Conservation (phyloP, 73 alveolate genomes). For the Effrenium voratum region DNA sequence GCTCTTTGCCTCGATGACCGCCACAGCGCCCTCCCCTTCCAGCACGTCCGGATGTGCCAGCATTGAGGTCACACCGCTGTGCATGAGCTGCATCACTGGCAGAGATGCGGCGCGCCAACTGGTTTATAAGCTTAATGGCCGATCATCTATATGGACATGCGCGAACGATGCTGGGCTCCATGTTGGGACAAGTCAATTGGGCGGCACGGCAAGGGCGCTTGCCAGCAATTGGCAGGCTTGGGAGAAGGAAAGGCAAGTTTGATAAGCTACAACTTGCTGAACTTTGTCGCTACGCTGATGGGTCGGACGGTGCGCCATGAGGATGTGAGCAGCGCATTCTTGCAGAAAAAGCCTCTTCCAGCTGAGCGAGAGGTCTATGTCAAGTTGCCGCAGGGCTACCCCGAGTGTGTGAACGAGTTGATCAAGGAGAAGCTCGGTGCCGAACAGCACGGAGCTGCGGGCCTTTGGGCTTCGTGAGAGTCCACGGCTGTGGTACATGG, state of each 20-base stretch:
- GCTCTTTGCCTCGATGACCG: background rate
- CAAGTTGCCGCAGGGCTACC: background rate
- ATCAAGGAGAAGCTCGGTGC: background rate
- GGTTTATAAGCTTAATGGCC: no score
- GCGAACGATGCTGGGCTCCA: no score
- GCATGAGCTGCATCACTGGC: background rate
- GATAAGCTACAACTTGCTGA: background rate
- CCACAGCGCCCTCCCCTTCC: background rate
- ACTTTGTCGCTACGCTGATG: background rate
- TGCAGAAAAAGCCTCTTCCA: background rate
- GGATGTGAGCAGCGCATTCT: background rate
- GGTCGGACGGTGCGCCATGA: slow-evolving; percentile 6
- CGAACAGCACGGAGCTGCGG: background rate
- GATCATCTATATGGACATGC: no score
- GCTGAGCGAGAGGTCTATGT: background rate
- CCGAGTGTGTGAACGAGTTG: background rate
- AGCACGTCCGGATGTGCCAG: background rate
- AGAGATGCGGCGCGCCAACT: no score
- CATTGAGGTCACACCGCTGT: background rate
- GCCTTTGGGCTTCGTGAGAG: background rate
- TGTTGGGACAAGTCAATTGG: no score
- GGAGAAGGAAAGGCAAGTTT: background rate
- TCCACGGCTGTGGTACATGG: slow-evolving; percentile 7
- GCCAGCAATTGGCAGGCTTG: no score
- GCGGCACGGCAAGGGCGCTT: no score